Base-by-base conservation (phyloP, 2,329 filamentous ascomycete species). In the Aphanoascus verrucosus region DNA sequence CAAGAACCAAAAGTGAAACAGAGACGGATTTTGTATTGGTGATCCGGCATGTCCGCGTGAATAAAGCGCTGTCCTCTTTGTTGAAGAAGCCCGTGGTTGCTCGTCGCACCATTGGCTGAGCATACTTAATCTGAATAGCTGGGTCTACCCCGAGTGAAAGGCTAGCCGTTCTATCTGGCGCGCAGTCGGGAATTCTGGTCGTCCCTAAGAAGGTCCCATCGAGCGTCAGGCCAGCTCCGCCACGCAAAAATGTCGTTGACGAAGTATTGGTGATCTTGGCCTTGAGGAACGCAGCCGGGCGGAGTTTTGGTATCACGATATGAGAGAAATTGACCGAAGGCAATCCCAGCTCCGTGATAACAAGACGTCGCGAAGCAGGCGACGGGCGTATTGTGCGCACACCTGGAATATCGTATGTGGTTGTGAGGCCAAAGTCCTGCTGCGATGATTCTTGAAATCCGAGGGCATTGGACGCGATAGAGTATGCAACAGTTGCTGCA, bases 381-480 rank as follows among this genome's bases (percentile, higher is more conserved):
- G 68, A 70, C 4, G 70, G 69, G 1, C 54, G 56, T 1, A 72
- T 56, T 1, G 67, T 72, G 50, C 68, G 69, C 1, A 57, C 58
- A 3, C 69, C 67, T 1, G 69, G 69, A 2, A 72, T 62, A 14
- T 71, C 65, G 56, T 72, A 72, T 4, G 65, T 67, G 5, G 70
- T 68, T 9, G 69, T 72, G 15, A 72, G 59, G n/a, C 70, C 70
- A 52, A 66, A 64, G 51, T 71, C 65, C 58, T 71, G 67, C 56
- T 67, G 69, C 35, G 63, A 48, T 7, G 69, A 66, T 54, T 70
- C 67, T 54, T 67, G 66, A 48, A 65, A 65, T 4, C 58, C 62
- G 42, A 67, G 54, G 2, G 55, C 61, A 53, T 37, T 62, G 42
- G 19, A 60, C 14, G 46, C 38, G 2, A 59, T 46, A 1, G 53